phyloP scores from a whole-genome alignment of 345 rosid genomes.

The Acer yangbiense region DNA sequence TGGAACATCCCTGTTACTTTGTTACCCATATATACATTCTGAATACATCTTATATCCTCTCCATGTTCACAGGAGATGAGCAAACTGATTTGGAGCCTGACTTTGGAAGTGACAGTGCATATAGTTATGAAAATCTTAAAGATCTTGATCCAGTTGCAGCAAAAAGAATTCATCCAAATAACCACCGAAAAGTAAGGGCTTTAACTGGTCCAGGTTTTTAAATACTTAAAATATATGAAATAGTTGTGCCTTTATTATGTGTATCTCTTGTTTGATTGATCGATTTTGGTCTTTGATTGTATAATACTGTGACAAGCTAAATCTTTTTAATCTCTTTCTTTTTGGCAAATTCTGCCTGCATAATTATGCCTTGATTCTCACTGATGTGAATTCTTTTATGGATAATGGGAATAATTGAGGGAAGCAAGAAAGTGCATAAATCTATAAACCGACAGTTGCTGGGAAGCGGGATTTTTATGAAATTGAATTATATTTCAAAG shows the following conservation, averaged over 20 bases:
- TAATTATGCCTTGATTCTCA: background rate
- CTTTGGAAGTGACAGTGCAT: conserved; percentile 26
- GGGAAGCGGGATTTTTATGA: background rate
- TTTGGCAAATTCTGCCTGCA: background rate
- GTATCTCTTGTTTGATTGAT: background rate
- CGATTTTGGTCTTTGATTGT: background rate
- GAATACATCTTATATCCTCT: background rate
- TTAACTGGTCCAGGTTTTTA: background rate
- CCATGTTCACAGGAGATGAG: conserved; percentile 37
- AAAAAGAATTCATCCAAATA: conserved; percentile 87
- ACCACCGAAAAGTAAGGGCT: conserved; percentile 68
- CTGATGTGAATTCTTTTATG: background rate
- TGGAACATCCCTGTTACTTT: conserved; percentile 6
- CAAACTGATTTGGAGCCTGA: conserved; percentile 34
- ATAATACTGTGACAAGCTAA: background rate
- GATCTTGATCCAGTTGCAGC: conserved; percentile 91
- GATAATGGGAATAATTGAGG: background rate
- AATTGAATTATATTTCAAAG: background rate
- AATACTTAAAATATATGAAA: background rate
- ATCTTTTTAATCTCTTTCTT: background rate
- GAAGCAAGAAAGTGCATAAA: background rate
- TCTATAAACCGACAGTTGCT: background rate
- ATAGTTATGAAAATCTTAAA: conserved; percentile 64
- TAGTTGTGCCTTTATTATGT: background rate
- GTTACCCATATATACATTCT: conserved; percentile 9